phyloP scores from a whole-genome alignment of 208 protist species.

The Acanthamoeba divionensis region DNA sequence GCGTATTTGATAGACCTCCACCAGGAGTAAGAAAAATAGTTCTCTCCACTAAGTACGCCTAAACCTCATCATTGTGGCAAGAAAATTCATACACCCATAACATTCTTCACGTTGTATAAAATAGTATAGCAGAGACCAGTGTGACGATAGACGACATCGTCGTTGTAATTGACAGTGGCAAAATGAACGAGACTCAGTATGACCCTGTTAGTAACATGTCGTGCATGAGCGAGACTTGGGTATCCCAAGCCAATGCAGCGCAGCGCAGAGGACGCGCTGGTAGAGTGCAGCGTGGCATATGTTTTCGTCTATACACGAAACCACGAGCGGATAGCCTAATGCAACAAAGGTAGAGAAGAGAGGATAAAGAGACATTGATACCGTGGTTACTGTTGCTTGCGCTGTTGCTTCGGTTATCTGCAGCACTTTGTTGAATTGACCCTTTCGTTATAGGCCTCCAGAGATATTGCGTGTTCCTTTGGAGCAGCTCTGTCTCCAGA shows the following conservation, averaged over 20 bases:
- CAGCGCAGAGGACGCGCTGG: slow-evolving; percentile 94
- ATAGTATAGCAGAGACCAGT: slow-evolving; percentile 94
- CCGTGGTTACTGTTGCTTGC: too few species aligned
- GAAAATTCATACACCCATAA: neutral
- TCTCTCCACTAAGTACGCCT: slow-evolving; percentile 87
- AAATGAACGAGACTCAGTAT: slow-evolving; percentile 90
- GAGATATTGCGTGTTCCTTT: slow-evolving; percentile 95
- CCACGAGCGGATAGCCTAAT: neutral
- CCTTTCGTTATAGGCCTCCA: slow-evolving; percentile 71
- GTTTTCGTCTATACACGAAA: slow-evolving; percentile 91
- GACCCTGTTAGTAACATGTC: slow-evolving; percentile 60
- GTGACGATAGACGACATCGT: slow-evolving; percentile 96
- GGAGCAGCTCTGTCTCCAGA: slow-evolving; percentile 92
- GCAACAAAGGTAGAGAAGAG: neutral
- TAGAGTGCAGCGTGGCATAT: slow-evolving; percentile 92
- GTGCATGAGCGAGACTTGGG: slow-evolving; percentile 80
- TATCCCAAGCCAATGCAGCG: slow-evolving; percentile 89
- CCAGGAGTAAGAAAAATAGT: slow-evolving; percentile 91
- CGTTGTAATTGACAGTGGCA: slow-evolving; percentile 95
- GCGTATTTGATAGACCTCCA: slow-evolving; percentile 89
- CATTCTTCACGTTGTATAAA: neutral
- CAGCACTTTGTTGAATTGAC: neutral
- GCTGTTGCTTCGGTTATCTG: neutral
- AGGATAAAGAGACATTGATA: too few species aligned
- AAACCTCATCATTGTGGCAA: neutral